phyloP scores from a whole-genome alignment of 306 rosid species.

The Fagus crenata region DNA sequence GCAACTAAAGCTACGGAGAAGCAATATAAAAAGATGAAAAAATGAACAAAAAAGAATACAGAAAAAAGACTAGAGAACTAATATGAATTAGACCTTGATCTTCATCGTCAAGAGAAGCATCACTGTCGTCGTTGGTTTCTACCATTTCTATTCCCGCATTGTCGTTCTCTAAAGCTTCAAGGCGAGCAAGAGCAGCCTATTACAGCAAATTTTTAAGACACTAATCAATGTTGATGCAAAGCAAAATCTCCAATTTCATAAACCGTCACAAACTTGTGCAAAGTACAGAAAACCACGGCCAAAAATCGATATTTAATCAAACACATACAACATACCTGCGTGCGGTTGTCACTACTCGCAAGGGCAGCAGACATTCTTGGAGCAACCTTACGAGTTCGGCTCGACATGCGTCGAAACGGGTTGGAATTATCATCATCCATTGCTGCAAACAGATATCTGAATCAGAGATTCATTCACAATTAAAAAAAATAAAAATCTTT shows the following conservation, averaged over 20 bases:
- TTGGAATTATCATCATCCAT: conserved; percentile 86
- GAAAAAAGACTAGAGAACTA: not conserved
- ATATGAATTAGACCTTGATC: conserved; percentile 58
- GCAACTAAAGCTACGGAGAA: not conserved
- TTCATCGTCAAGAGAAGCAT: conserved; percentile 86
- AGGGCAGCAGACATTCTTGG: conserved; percentile 86
- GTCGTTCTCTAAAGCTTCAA: conserved; percentile 90
- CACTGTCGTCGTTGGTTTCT: conserved; percentile 66
- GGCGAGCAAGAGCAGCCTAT: conserved; percentile 83
- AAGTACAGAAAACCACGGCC: conserved; percentile 1
- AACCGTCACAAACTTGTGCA: not conserved
- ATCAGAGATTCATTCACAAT: not conserved
- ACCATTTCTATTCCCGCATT: conserved; percentile 67
- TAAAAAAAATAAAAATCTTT: not conserved
- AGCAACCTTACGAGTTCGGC: conserved; percentile 85
- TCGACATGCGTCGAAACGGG: conserved; percentile 67
- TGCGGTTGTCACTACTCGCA: conserved; percentile 74
- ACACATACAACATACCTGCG: conserved; percentile 42
- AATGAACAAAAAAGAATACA: not conserved
- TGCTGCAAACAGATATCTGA: conserved; percentile 5
- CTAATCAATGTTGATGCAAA: not conserved
- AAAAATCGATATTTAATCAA: not conserved
- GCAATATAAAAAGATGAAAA: not conserved
- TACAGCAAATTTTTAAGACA: not conserved
- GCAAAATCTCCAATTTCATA: not conserved